Conservation (phyloP, 352 stramenopile genomes). For the Pythium pectinolyticum region DNA sequence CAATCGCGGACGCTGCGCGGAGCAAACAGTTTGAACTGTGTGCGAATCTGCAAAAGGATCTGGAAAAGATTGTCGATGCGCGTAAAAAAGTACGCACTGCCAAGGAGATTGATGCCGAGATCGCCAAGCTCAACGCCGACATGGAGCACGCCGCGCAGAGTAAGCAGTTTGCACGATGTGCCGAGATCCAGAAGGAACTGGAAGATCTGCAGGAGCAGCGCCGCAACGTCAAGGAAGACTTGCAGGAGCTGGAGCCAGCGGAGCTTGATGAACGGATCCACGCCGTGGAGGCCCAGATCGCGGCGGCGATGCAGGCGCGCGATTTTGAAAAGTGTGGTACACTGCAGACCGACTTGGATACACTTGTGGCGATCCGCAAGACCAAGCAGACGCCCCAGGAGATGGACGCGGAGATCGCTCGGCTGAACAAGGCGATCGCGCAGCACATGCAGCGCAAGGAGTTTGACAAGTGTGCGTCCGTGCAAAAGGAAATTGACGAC, state of each 20-base stretch:
- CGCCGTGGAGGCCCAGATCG: conserved; percentile 63
- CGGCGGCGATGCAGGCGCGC: conserved; percentile 70
- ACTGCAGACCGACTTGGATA: conserved; percentile 71
- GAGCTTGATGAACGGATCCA: conserved; percentile 84
- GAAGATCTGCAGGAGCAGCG: conserved; percentile 76
- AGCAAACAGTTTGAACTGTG: conserved; percentile 88
- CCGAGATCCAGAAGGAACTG: conserved; percentile 77
- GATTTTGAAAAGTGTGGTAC: conserved; percentile 79
- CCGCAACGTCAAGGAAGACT: conserved; percentile 77
- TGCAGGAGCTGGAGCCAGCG: conserved; percentile 82
- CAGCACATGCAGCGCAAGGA: conserved; percentile 77
- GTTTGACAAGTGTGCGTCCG: conserved; percentile 84
- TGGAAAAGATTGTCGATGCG: conserved; percentile 79
- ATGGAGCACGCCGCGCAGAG: conserved; percentile 73
- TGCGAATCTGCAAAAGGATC: conserved; percentile 78
- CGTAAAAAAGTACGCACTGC: conserved; percentile 84
- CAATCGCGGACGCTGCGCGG: conserved; percentile 72
- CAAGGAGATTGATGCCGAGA: conserved; percentile 85
- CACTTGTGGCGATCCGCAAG: conserved; percentile 70
- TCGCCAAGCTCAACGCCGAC: conserved; percentile 67
- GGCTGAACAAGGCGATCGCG: conserved; percentile 67
- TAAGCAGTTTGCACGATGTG: conserved; percentile 84
- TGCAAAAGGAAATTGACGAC: conserved; percentile 83
- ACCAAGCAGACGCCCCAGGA: conserved; percentile 86
- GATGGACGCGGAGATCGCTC: conserved; percentile 75